Evolutionary conservation across 805 yeast genomes (phyloP), one percentile per base, ranked within the genome.

Genomic region (Teunomyces stri): DNA sequence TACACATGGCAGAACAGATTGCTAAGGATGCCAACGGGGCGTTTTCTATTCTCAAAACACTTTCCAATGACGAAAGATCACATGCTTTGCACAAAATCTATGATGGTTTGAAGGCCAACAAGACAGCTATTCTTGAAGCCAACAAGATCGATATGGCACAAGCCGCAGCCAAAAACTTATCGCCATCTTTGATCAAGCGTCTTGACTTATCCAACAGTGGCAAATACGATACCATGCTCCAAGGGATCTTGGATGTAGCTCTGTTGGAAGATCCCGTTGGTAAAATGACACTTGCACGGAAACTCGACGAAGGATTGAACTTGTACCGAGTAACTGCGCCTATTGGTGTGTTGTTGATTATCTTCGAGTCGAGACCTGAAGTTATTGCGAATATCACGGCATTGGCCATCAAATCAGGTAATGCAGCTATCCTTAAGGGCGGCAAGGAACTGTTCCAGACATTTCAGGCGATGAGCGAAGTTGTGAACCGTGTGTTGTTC

Each of bases 321-420:
- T 71, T 94, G 50, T 86, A 82, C 66, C 75, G 96, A 61, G 77
- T 92, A 10, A 85, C 96, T 4, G 87, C 96, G 22, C 99, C 99
- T 11, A 90, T 94, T 4, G 99, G 99, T 15, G 97, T 89, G 0
- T 68, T 94, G 39, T 74, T 94, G 51, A 90, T 94, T 40, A 95
- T 94, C 46, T 94, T 94, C 65, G 99, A 94, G 68, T 82, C 96
- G 27, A 80, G 99, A 60, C 99, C 99, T 33, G 99, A 94, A 65
- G 99, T 94, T 9, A 94, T 94, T 72, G 99, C 99, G 46, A 95
- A 94, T 64, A 94, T 94, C 60, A 86, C 97, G 11, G 94, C 99
- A 0, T 75, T 94, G 58, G 96, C 98, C 15, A 84, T 94, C 63
- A 94, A 95, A 66, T 89, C 97, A 1, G 98, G 97, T 42, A 94